Percentiles rank a stretch among this genome's conserved stretches.
Conservation (phyloP, 257 asterid genomes). For the Sherardia arvensis region DNA sequence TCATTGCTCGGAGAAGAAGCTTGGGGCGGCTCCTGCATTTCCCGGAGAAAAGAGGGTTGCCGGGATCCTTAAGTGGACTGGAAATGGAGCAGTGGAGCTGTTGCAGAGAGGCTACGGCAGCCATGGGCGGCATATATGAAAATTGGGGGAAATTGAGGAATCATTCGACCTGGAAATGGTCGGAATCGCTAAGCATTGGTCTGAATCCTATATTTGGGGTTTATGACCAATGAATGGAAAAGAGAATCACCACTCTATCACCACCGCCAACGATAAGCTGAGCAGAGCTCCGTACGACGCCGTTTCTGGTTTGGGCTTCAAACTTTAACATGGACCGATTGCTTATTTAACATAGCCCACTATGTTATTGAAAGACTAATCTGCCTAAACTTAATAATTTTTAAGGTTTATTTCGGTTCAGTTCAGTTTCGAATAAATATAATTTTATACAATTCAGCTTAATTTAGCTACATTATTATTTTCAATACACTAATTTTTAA, state of each 20-base stretch:
- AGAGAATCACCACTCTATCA: neutral
- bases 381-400: too few species aligned
- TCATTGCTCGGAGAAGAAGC: conserved; percentile 10
- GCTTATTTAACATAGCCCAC: too few species aligned
- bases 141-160: neutral
- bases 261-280: neutral
- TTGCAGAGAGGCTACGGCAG: conserved; percentile 19
- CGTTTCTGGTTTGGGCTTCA: too few species aligned
- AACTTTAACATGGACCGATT: too few species aligned
- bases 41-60: neutral
- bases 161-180: neutral
- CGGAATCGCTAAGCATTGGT: neutral
- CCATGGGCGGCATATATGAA: conserved; percentile 7
- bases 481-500: too few species aligned
- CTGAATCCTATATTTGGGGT: neutral
- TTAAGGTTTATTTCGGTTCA: too few species aligned
- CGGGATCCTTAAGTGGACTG: conserved; percentile 4
- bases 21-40: conserved; percentile 4
- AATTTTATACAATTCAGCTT: too few species aligned
- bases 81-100: conserved; percentile 15
- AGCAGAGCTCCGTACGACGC: neutral
- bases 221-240: neutral
- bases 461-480: too few species aligned
- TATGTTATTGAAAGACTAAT: too few species aligned
- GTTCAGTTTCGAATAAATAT: too few species aligned